A percentile compares a stretch with the other conserved stretches of the same genome.
Conservation (phyloP, 75 land plant genomes). For the Cupressus sempervirens region DNA sequence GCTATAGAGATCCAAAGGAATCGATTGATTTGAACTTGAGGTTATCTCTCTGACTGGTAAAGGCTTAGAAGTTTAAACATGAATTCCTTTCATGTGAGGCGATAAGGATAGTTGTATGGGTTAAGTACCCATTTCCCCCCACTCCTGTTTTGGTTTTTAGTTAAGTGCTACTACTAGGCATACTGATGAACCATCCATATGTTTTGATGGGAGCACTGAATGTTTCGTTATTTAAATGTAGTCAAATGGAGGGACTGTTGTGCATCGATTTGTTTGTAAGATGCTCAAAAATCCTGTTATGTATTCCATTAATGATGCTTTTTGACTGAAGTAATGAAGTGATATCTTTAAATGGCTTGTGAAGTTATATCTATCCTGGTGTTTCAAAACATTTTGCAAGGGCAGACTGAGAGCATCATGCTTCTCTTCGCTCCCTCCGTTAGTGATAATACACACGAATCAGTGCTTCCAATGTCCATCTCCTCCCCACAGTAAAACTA, state of each 20-base stretch:
- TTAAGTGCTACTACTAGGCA: neutral
- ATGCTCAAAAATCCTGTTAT: neutral
- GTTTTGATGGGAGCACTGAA: neutral
- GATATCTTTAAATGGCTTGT: neutral
- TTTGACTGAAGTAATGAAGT: neutral
- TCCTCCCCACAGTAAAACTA: neutral
- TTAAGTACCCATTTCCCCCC: neutral
- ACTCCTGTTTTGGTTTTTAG: neutral
- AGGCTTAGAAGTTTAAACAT: neutral
- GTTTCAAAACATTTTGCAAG: neutral
- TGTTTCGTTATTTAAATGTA: constrained; percentile 1
- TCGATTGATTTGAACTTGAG: constrained; percentile 4
- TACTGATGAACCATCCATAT: neutral
- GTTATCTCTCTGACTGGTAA: constrained; percentile 4
- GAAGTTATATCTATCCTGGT: neutral
- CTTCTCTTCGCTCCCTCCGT: neutral
- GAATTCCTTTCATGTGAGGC: neutral
- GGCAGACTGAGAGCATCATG: neutral
- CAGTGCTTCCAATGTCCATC: neutral
- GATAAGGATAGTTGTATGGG: neutral
- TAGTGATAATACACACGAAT: neutral
- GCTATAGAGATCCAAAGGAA: neutral
- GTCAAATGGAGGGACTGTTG: constrained; percentile 1
- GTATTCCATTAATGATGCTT: neutral
- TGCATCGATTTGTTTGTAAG: neutral